Evolutionary conservation across 441 rosid genomes (phyloP), one percentile per base, ranked within the genome.

Genomic region (Eugenia klotzschiana): DNA sequence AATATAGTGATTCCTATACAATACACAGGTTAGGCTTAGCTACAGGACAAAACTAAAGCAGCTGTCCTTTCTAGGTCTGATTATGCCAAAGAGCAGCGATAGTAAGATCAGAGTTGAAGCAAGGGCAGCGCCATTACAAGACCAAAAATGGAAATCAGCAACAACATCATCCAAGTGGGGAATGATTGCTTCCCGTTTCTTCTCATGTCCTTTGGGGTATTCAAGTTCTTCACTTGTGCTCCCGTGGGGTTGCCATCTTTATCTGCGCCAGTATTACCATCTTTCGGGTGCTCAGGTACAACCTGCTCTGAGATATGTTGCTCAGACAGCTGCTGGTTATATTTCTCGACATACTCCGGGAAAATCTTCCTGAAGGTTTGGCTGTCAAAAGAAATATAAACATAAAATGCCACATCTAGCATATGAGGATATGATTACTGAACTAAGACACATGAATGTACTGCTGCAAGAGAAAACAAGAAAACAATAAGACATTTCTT

Each of bases 71-170:
- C 54, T 23, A 51, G 43, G 43, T 51, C 82, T 29, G 43, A 10
- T 80, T 54, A 80, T 51, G 18, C 41, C 82, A 3, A 20, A 51
- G 46, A 22, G 46, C 43, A 37, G 72, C 60, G 82, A 79, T n/a
- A n/a, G 22, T 25, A 26, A 57, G 64, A 80, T 94, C 89, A 94
- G 83, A 92, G 96, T 86, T 97, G 98, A 83, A 97, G 98, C 85
- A 97, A 88, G 51, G 99, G 98, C 87, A 97, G 89, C 3, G 98
- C 96, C 99, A 97, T 97, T 79, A 95, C 96, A 25, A 95, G 83
- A 51, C 99, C 98, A 56, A 94, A 93, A 85, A 94, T 90, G 9
- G 98, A 97, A 83, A 97, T 89, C 86, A 97, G 94, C 88, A 95
- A 84, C 80, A 97, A 54, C 93, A 94, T 86, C 88, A 94, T 82